These are phyloP conservation scores for Macrotyloma uniflorum DNA, from an alignment of 306 rosid genomes.

Conservation along the genomic window DNA sequence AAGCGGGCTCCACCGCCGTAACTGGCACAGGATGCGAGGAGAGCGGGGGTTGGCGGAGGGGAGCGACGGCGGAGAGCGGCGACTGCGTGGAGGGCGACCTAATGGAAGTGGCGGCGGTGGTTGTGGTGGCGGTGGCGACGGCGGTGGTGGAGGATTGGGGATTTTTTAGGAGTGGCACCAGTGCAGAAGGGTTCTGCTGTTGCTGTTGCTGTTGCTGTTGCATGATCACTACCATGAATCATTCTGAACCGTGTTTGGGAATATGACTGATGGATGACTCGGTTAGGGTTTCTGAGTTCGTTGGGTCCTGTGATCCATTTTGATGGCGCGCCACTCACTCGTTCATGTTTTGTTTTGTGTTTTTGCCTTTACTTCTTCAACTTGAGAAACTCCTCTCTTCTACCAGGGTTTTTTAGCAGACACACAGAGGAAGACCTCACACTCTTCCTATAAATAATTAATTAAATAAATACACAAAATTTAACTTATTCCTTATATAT, in stretches of 20 bases:
- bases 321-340: background rate
- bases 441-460: background rate
- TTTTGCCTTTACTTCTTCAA: background rate
- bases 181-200: conserved; percentile 72
- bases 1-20: conserved; percentile 49
- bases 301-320: conserved; percentile 6
- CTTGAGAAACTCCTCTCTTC: background rate
- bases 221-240: conserved; percentile 80
- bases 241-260: conserved; percentile 54
- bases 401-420: conserved; percentile 27
- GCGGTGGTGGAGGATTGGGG: conserved; percentile 52
- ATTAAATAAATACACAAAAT: no score
- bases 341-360: background rate
- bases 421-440: background rate
- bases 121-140: conserved; percentile 19
- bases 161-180: conserved; percentile 56
- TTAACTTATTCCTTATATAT: no score
- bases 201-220: conserved; percentile 67
- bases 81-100: conserved; percentile 35
- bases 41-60: conserved; percentile 54
- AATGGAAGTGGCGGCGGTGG: conserved; percentile 34
- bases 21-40: conserved; percentile 48
- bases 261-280: background rate
- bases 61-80: conserved; percentile 38
- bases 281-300: conserved; percentile 35